Evolutionary conservation across 768 basidiomycete species (phyloP), one percentile per base, ranked within the genome.

Genomic region (Mycena alexandri): DNA sequence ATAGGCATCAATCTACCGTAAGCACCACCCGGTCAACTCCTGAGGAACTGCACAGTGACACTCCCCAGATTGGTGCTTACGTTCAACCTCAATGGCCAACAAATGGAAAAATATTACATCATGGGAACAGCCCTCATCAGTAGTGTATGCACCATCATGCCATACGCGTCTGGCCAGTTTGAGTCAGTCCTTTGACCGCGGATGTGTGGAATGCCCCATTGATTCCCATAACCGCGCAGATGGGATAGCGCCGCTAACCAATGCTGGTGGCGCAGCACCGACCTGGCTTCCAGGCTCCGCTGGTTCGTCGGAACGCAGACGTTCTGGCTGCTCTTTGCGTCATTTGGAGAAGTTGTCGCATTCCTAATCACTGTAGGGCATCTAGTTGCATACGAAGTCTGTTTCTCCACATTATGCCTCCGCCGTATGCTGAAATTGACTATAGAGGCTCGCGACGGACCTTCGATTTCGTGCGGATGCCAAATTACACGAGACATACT

Each of bases 51-150:
- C 22, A 24, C 16, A 12, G 19, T 55, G 62, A 63, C 21, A 44
- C n/a, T 33, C 21, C 34, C 29, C 33, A 63, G 62, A 21, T 34
- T 63, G 17, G 62, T 63, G 2, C 53, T 63, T 21, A 54, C 44
- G 16, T 33, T 17, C 19, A 47, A 43, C 29, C 29, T 55, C 22
- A 55, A 48, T 24, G 62, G 62, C 33, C 62, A 42, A 41, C 55
- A 47, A 34, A 63, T 53, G 42, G 61, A 63, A 47, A 63, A 63
- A 29, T 63, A 54, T n/a, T 63, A 63, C 19, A 46, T 55, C 21
- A 5, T 55, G n/a, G 53, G 42, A n/a, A 63, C 38, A 12, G 17
- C 43, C 14, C 24, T 63, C 16, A 19, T 51, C 43, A 46, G 52
- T 47, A 14, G 36, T 17, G 43, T 63, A 14, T n/a, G 21, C 42